Evolutionary conservation across 306 rosid genomes (phyloP).

Genomic region (Fragaria ananassa): DNA sequence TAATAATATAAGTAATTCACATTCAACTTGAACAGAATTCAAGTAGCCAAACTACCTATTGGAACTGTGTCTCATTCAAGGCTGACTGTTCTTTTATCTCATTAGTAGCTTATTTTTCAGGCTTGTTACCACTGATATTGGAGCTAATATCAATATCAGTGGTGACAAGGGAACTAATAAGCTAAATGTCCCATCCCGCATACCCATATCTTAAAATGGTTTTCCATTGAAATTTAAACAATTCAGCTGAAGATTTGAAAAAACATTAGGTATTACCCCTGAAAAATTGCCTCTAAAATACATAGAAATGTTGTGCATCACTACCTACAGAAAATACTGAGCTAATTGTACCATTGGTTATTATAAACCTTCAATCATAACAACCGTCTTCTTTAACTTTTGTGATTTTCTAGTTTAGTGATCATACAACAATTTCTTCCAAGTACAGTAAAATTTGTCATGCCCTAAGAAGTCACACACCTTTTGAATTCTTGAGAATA

Average conservation of each 20-base stretch:
- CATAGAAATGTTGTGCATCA: not conserved
- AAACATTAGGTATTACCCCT: not conserved
- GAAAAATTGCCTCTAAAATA: not conserved
- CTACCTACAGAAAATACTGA: not conserved
- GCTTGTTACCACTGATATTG: too few relatives aligned
- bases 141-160: not conserved
- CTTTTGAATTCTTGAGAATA: conserved; percentile 94
- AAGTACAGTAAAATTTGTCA: not conserved
- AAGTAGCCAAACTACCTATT: not conserved
- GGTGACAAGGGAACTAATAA: not conserved
- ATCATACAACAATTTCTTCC: conserved; percentile 2
- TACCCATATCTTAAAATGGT: not conserved
- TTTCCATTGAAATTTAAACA: not conserved
- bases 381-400: not conserved
- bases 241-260: not conserved
- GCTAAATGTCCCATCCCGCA: not conserved
- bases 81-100: not conserved
- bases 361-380: not conserved
- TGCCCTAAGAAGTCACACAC: conserved; percentile 31
- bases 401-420: not conserved
- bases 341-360: not conserved
- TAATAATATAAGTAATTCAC: not conserved
- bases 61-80: not conserved
- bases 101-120: not conserved
- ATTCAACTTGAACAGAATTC: not conserved